These are phyloP conservation scores for Jackrogersella minutella DNA, from an alignment of 495 filamentous ascomycete species.

Conservation along the genomic window DNA sequence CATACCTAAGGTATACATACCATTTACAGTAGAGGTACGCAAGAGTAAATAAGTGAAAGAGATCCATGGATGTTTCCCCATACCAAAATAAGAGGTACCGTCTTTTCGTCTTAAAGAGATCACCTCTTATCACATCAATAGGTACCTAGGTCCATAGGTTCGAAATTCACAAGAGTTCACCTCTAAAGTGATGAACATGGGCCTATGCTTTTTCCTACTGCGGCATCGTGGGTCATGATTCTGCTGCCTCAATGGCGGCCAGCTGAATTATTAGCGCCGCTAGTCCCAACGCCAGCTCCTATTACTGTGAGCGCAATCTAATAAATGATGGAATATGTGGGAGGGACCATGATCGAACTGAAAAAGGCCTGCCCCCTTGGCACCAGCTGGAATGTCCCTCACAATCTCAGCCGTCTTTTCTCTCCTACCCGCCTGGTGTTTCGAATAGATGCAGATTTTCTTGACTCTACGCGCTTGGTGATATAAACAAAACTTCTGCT, in stretches of 20 bases:
- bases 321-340: neutral
- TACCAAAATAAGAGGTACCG: no score
- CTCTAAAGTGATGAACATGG: neutral
- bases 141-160: no score
- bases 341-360: neutral
- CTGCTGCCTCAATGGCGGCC: constrained; percentile 1
- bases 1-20: no score
- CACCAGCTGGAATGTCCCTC: constrained; percentile 10
- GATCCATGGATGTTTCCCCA: no score
- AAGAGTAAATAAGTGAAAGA: no score
- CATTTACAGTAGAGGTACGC: no score
- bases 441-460: neutral
- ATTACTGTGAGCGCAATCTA: constrained; percentile 1
- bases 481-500: neutral
- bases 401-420: constrained; percentile 5
- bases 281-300: constrained; percentile 11
- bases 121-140: no score
- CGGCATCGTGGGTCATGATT: constrained; percentile 1
- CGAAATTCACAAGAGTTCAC: no score
- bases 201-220: neutral
- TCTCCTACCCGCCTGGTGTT: neutral
- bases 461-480: neutral
- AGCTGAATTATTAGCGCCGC: constrained; percentile 6
- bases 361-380: constrained; percentile 21
- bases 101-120: no score